phyloP scores from a whole-genome alignment of 768 basidiomycete species.

The Tulasnella sp. region DNA sequence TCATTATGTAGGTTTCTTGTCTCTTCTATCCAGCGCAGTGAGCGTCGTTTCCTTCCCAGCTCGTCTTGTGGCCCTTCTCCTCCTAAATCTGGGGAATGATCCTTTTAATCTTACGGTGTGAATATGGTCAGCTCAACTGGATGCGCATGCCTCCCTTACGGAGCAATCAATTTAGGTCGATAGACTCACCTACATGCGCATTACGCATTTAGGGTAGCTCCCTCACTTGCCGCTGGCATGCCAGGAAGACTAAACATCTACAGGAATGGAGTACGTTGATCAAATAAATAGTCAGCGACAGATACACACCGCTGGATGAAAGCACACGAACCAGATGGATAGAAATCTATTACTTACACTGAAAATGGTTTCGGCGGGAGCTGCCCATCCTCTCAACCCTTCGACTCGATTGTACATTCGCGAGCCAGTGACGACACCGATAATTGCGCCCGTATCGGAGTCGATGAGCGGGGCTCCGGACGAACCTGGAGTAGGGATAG shows the following conservation, averaged over 20 bases:
- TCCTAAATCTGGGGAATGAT: too few species aligned
- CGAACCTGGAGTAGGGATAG: conserved; percentile 49
- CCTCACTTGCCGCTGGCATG: neutral
- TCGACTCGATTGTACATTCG: conserved; percentile 45
- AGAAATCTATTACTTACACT: conserved; percentile 40
- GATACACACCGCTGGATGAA: neutral
- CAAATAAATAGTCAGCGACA: neutral
- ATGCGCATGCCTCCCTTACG: too few species aligned
- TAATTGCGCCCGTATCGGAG: conserved; percentile 46
- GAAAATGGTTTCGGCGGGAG: conserved; percentile 49
- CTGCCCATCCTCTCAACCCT: conserved; percentile 49
- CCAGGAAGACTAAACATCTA: neutral
- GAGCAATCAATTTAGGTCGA: too few species aligned
- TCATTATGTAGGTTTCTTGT: too few species aligned
- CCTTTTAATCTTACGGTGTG: too few species aligned
- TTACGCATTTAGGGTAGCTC: too few species aligned
- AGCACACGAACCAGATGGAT: neutral
- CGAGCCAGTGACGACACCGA: conserved; percentile 53
- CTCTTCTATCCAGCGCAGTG: too few species aligned
- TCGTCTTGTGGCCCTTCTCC: too few species aligned
- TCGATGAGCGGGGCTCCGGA: conserved; percentile 62
- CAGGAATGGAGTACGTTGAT: neutral
- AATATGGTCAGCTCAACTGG: too few species aligned
- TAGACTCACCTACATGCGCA: too few species aligned
- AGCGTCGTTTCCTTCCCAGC: too few species aligned